A percentile compares a stretch with the other conserved stretches of the same genome.
Evolutionary conservation across 352 stramenopile genomes (phyloP).

Genomic region (Phytophthora hibernalis): DNA sequence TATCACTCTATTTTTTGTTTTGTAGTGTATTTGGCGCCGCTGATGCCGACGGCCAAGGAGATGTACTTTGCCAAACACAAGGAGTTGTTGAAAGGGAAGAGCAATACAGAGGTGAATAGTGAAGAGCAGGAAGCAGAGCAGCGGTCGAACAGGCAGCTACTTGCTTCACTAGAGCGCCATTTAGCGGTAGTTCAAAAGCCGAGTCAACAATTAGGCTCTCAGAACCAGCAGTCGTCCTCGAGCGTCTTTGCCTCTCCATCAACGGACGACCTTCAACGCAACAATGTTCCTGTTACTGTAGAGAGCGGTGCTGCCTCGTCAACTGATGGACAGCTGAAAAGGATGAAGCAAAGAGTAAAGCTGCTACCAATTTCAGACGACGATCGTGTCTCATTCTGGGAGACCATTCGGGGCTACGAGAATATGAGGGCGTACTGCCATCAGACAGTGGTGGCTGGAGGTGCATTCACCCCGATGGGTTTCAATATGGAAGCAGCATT

Average conservation of each 20-base stretch:
- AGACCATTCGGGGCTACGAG: conserved; percentile 54
- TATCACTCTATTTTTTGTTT: neutral
- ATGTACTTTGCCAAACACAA: conserved; percentile 49
- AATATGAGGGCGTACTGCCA: conserved; percentile 46
- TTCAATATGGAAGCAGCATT: conserved; percentile 72
- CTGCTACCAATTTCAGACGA: conserved; percentile 54
- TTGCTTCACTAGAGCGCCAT: conserved; percentile 21
- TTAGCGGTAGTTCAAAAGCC: conserved; percentile 19
- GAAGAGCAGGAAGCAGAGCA: conserved; percentile 5
- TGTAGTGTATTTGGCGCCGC: conserved; percentile 48
- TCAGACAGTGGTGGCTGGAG: conserved; percentile 32
- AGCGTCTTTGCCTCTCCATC: conserved; percentile 32
- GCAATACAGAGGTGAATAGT: neutral
- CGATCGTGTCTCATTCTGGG: conserved; percentile 51
- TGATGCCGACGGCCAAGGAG: conserved; percentile 50
- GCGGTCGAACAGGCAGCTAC: conserved; percentile 19
- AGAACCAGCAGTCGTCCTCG: conserved; percentile 18
- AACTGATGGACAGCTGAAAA: conserved; percentile 51
- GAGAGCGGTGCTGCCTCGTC: conserved; percentile 5
- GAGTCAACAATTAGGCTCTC: conserved; percentile 3
- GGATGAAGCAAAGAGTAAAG: conserved; percentile 51
- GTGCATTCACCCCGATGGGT: conserved; percentile 50
- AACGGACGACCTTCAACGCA: conserved; percentile 4
- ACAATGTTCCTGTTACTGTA: neutral
- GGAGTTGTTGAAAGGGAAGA: conserved; percentile 19